Base-by-base conservation (phyloP, 2,329 filamentous ascomycete species). In the Cordyceps cateniannulata region DNA sequence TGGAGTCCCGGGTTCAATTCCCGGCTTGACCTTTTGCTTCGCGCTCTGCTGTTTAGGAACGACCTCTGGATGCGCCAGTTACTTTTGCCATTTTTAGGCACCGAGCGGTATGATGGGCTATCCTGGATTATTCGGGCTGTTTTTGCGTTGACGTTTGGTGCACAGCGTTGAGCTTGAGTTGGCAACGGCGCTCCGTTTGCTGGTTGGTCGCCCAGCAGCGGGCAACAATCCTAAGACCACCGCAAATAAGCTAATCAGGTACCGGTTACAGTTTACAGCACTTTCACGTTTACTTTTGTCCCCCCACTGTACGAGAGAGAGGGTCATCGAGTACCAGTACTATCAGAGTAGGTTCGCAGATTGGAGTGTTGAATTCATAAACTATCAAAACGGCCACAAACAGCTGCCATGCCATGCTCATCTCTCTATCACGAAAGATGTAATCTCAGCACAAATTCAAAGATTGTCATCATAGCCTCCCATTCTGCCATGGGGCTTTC, bases 1-100 rank as follows among this genome's bases (percentile, higher is more conserved):
- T 62, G 63, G 63, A 65, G 64, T 60, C 63, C 62, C 64, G 64
- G 64, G 64, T 65, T 65, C 64, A 62, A 65, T 65, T 63, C 64
- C 63, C 63, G 58, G 58, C 42, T 60, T 60, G 58, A 60, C 58
- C 58, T 60, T 27, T 38, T 38, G 22, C n/a, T 29, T 45, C 12
- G 9, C 10, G 10, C 22, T 16, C 25, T 4, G 22, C 22, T 14
- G 22, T 22, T 47, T 10, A 12, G 6, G 42, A 9, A n/a, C n/a
- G n/a, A n/a, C n/a, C n/a, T n/a, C n/a, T n/a, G 22, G 44, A 20
- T 3, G n/a, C 5, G n/a, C 9, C 14, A 12, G 35, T n/a, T 24
- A 18, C 51, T 59, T 59, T 59, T 32, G n/a, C n/a, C 22, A 3
- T 40, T 16, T 27, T 5, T n/a, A 14, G 10, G 4, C 32, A 49